Evolutionary conservation across 192 early-diverging fungal species (phyloP), one percentile per base, ranked within the genome.

Genomic region (Spinellus fusiger): DNA sequence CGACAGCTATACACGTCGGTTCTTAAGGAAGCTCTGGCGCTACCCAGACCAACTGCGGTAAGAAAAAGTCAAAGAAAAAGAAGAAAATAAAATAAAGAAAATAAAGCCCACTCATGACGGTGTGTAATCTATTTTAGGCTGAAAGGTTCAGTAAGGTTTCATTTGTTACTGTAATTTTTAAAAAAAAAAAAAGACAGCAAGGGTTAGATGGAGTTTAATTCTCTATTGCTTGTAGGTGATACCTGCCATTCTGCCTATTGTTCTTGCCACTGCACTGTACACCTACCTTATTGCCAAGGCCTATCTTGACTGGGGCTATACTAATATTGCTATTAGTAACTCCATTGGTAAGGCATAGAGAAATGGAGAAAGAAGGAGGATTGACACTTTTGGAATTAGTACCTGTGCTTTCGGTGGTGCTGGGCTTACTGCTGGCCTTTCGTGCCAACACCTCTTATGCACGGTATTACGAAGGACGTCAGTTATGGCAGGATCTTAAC

Each of bases 371-470:
- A 56, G 29, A 20, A 56, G 23, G 10, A 38, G 22, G 5, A 20
- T 32, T 37, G 5, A n/a, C 22, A 26, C 28, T 34, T 51, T 56
- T 25, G 18, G 20, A 12, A 26, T 22, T 67, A 62, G 65, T 73
- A 15, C 61, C 65, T 22, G 64, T 59, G 9, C 18, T 73, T 18
- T 62, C 59, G n/a, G 62, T 73, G 3, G 84, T 85, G 8, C 69
- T 85, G n/a, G 81, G 78, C 71, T 66, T 94, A 64, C 74, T 94
- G 16, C 75, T 94, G 27, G 89, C 86, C 38, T 94, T 94, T 71
- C 82, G 92, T 63, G 89, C 86, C 59, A 93, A 90, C 75, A 85
- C 86, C 12, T 85, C 87, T 15, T 84, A 87, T 62, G 82, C 77
- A 15, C 68, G 88, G 18, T 91, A 84, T 73, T 90, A 82, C 77